phyloP scores from a whole-genome alignment of 768 basidiomycete genomes.

The Russula earlei region DNA sequence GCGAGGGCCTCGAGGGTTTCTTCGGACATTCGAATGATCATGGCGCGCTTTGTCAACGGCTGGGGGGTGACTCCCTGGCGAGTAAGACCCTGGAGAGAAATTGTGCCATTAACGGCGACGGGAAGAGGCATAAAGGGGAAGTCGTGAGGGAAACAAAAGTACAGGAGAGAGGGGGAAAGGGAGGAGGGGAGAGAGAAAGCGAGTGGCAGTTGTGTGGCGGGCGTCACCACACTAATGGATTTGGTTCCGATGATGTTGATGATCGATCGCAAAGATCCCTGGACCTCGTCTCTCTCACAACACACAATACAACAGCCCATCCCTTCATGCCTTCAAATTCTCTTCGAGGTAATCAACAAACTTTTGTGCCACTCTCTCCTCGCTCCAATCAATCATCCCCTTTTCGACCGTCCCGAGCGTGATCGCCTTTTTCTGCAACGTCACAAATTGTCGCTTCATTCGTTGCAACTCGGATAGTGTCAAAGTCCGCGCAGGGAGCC shows the following conservation, averaged over 20 bases:
- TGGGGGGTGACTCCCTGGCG: slow-evolving; percentile 46
- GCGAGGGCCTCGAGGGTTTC: slow-evolving; percentile 65
- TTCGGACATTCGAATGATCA: slow-evolving; percentile 66
- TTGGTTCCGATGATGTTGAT: background rate
- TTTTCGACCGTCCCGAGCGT: slow-evolving; percentile 74
- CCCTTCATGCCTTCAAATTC: slow-evolving; percentile 36
- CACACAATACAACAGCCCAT: background rate
- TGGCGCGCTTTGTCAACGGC: slow-evolving; percentile 59
- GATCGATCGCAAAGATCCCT: background rate
- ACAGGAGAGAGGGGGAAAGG: background rate
- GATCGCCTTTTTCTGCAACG: slow-evolving; percentile 81
- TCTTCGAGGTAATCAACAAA: slow-evolving; percentile 69
- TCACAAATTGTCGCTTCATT: slow-evolving; percentile 84
- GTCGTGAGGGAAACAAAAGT: slow-evolving; percentile 5
- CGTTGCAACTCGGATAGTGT: slow-evolving; percentile 86
- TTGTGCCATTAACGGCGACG: slow-evolving; percentile 30
- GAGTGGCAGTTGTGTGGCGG: too few species aligned
- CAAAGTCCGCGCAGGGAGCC: slow-evolving; percentile 58
- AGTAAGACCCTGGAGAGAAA: slow-evolving; percentile 51
- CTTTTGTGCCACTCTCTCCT: slow-evolving; percentile 56
- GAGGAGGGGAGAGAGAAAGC: background rate
- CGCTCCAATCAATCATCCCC: slow-evolving; percentile 68
- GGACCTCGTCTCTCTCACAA: too few species aligned
- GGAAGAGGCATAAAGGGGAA: slow-evolving; percentile 55
- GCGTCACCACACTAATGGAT: background rate